Base-by-base conservation (phyloP, 2,329 filamentous ascomycete species). In the Colletotrichum tropicicola region DNA sequence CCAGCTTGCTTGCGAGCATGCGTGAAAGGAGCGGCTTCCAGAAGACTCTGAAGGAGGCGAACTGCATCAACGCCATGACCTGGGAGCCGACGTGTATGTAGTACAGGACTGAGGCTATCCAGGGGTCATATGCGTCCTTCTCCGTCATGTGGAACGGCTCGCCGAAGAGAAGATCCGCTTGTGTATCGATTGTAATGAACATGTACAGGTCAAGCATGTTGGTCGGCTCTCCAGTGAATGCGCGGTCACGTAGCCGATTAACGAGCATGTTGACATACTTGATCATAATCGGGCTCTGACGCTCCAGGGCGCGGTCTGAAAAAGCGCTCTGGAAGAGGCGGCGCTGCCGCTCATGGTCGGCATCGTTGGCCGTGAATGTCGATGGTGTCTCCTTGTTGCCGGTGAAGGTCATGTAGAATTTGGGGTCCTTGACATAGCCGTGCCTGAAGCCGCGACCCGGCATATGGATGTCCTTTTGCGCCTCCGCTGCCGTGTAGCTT, bases 401-500 rank as follows among this genome's bases (percentile, higher is more conserved):
- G 35, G 35, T 39, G n/a, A 39, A 39, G 35, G 35, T 39, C 35
- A 39, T n/a, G 35, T 39, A 39, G 35, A 39, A 39, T n/a, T 39
- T 39, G 35, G 35, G 35, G n/a, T 39, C 35, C 35, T 39, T 39
- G n/a, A 6, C 35, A 39, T 39, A 39, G 35, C 35, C 35, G 35
- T 39, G 35, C 35, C 15, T 39, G 35, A 39, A 39, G 35, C 35
- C 35, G 15, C 35, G 35, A 39, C 35, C 35, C n/a, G 35, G 35
- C 35, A 39, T 39, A 13, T 39, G 35, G 43, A 82, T 80, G 39
- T 82, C 78, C 68, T 77, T 74, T 74, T 77, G 80, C 5, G 69
- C 70, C 3, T 73, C 57, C 6, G 72, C 70, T 15, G 73, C 69
- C 37, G 73, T 77, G 68, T 81, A 85, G 3, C 80, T 78, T 2